Base-by-base conservation (phyloP, 352 stramenopile genomes). In the Globisporangium cylindrosporum region DNA sequence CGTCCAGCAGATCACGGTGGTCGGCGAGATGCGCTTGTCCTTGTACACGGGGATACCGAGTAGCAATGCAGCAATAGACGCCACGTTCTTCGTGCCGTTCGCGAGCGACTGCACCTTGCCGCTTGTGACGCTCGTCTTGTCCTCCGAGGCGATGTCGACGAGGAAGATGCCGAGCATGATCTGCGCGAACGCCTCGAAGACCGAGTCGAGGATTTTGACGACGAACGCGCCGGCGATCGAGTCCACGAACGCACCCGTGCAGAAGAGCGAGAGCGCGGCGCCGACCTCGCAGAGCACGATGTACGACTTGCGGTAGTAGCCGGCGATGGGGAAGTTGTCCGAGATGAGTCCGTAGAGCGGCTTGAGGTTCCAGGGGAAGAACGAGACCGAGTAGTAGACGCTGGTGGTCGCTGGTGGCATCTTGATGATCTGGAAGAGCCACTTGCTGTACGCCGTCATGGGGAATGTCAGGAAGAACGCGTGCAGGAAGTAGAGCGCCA, bases 321-420 rank as follows among this genome's bases (percentile, higher is more conserved):
- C 83, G 5, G 75, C 81, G 69, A 94, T 77, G 34, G 86, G 84
- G 27, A 90, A 77, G 59, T 81, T 83, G 78, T 94, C 86, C 32
- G 84, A 92, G 49, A 94, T 71, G 32, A 92, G 74, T 0, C 84
- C 86, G 67, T 94, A 94, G 62, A 94, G 77, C 43, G 84, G 86
- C 75, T 94, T 94, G 74, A 93, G 73, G 75, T 94, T 92, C 86
- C 86, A 94, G 9, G 86, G 86, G 70, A 94, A 89, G 76, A 94
- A 94, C 29, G 81, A 73, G 70, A 91, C 73, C 27, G 86, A 89
- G 76, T 92, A 92, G 75, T 93, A 94, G 75, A 94, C 76, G 38
- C 79, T 77, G 1, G 86, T 93, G 15, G 82, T 93, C 36, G 86
- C 83, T 34, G 86, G 86, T 36, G 83, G 73, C 84, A 94, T 94